A percentile compares a stretch with the other conserved stretches of the same genome.
Conservation (phyloP, 495 filamentous ascomycete species). For the Xylaria longipes region DNA sequence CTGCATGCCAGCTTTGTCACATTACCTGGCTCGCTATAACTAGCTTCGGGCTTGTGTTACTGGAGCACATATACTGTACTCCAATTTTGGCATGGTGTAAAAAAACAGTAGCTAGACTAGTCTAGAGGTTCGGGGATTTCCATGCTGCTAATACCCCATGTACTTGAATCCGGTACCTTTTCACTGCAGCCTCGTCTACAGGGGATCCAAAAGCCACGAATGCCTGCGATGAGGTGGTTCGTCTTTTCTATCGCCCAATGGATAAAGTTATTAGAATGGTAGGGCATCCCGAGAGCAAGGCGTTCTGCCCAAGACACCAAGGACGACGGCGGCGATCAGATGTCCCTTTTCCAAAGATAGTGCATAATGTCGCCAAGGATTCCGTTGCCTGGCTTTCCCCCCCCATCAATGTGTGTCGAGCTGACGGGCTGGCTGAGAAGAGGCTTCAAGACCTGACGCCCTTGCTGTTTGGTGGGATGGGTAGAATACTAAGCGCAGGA, state of each 20-base stretch:
- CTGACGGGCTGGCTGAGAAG: constrained; percentile 23
- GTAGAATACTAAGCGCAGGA: not conserved
- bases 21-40: constrained; percentile 9
- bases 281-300: not conserved
- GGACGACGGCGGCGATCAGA: constrained; percentile 8
- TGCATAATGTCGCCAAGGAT: constrained; percentile 25
- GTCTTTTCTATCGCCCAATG: not conserved
- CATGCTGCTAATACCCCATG: not conserved
- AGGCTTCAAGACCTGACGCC: constrained; percentile 21
- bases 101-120: not conserved
- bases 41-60: constrained; percentile 15
- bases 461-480: not conserved
- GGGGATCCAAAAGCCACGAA: not conserved
- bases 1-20: constrained; percentile 12
- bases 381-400: constrained; percentile 1
- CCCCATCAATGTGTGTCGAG: constrained; percentile 20
- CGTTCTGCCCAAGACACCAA: not conserved
- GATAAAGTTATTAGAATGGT: not conserved
- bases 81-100: not conserved
- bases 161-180: not conserved
- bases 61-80: not conserved
- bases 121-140: not conserved
- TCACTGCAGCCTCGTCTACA: constrained; percentile 8
- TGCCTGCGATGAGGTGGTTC: not conserved
- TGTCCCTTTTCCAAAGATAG: constrained; percentile 4